Base-by-base conservation (phyloP, 2,329 filamentous ascomycete species). In the Exophiala viscosa region DNA sequence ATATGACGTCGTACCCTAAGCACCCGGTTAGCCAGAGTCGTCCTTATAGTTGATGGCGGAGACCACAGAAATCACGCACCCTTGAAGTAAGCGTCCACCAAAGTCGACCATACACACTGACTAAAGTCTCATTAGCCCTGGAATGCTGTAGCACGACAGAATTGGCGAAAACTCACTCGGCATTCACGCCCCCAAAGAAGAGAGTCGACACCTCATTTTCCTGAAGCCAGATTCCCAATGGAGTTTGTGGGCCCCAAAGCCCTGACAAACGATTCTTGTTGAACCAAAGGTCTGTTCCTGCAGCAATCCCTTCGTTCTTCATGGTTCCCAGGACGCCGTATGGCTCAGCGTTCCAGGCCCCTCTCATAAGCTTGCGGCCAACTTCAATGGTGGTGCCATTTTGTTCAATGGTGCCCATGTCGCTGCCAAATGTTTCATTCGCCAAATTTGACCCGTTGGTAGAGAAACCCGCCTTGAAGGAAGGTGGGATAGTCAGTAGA, bases 111-210 rank as follows among this genome's bases (percentile, higher is more conserved):
- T 13, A 83, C 80, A 61, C 80, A 83, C 63, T 83, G 80, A 65
- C 23, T 28, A 28, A 28, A 28, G 23, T 4, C 23, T 7, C 23
- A 7, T 28, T 28, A 28, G 23, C 23, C 23, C 23, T 4, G 23
- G 8, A 28, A 28, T 5, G 23, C 23, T 28, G 23, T 4, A 28
- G 5, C 23, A 7, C 23, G 23, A 5, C 23, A 28, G 23, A 5
- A 28, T 28, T 28, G 23, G 5, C 23, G 8, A 7, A 28, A 28
- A 28, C 23, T 28, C 23, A 28, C 23, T 84, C 80, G 4, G 80
- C 82, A 61, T 83, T 83, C n/a, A 82, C 80, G 0, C 81, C 80
- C 0, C 76, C 68, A 57, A 83, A 82, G 17, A 84, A 62, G 38
- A 83, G 62, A 11, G 78, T 82, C 35, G 57, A 72, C 51, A 72